phyloP scores from a whole-genome alignment of 108 stramenopile species.

The Chaetoceros tenuissimus region DNA sequence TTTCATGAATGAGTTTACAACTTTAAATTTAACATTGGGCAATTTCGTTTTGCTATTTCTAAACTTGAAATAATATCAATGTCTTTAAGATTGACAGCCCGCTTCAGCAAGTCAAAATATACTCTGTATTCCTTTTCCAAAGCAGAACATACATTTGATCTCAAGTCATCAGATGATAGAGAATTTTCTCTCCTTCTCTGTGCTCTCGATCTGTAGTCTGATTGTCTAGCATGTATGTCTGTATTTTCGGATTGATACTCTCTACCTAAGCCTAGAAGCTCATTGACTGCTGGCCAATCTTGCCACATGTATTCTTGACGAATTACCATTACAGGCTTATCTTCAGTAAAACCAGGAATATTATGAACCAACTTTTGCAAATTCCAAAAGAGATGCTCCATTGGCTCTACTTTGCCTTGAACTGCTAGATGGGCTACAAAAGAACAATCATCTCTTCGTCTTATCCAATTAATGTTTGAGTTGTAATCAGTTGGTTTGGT shows the following conservation, averaged over 20 bases:
- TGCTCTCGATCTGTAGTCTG: background rate
- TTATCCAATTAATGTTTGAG: no score
- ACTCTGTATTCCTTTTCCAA: slow-evolving; percentile 32
- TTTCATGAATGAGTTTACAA: no score
- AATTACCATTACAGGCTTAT: slow-evolving; percentile 11
- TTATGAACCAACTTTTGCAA: slow-evolving; percentile 4
- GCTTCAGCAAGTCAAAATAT: slow-evolving; percentile 31
- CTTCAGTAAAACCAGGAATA: slow-evolving; percentile 3
- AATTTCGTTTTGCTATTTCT: slow-evolving; percentile 5
- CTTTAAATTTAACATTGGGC: no score
- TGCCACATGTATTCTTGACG: slow-evolving; percentile 45
- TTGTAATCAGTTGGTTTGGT: slow-evolving; percentile 19
- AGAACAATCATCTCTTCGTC: slow-evolving; percentile 4
- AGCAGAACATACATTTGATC: slow-evolving; percentile 23
- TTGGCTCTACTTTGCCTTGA: slow-evolving; percentile 30
- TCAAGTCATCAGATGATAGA: no score
- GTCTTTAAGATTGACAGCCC: slow-evolving; percentile 29
- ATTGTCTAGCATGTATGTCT: background rate
- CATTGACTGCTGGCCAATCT: slow-evolving; percentile 44
- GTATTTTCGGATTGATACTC: slow-evolving; percentile 7
- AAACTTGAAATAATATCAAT: slow-evolving; percentile 15
- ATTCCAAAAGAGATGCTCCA: slow-evolving; percentile 33
- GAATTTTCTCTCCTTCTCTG: slow-evolving; percentile 1
- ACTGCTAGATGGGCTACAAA: slow-evolving; percentile 9
- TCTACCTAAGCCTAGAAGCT: slow-evolving; percentile 12